phyloP scores from a whole-genome alignment of 768 basidiomycete genomes.

The Filobasidium floriforme region DNA sequence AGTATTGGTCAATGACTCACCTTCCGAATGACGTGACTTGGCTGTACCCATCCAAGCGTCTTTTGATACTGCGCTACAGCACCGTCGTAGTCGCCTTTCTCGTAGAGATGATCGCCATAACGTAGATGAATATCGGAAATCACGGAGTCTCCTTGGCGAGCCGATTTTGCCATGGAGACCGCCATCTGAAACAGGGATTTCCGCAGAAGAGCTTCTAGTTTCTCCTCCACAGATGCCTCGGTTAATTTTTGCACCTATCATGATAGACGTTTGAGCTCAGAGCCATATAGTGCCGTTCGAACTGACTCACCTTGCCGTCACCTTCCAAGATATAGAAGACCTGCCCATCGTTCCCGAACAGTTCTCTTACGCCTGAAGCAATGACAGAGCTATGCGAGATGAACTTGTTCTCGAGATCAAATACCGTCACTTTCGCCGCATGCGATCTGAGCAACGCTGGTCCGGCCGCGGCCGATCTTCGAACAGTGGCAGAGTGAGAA shows the following conservation, averaged over 20 bases:
- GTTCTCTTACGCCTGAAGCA: conserved; percentile 70
- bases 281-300: background rate
- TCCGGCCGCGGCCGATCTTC: conserved; percentile 45
- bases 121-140: conserved; percentile 82
- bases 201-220: conserved; percentile 75
- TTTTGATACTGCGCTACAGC: conserved; percentile 87
- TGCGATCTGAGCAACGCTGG: conserved; percentile 47
- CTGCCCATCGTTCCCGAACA: conserved; percentile 72
- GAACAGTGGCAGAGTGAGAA: conserved; percentile 64
- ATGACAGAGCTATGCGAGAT: conserved; percentile 76
- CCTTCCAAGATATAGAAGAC: conserved; percentile 63
- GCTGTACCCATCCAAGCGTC: conserved; percentile 80
- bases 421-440: conserved; percentile 60
- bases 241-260: conserved; percentile 58
- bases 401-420: conserved; percentile 87
- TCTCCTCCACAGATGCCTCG: conserved; percentile 74
- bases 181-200: conserved; percentile 70
- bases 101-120: conserved; percentile 85
- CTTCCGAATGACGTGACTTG: conserved; percentile 95
- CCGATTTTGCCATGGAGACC: conserved; percentile 70
- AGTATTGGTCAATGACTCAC: conserved; percentile 46
- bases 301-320: conserved; percentile 60
- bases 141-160: conserved; percentile 61
- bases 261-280: background rate
- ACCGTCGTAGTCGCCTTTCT: conserved; percentile 83